A percentile compares a stretch with the other conserved stretches of the same genome.
Evolutionary conservation across 345 rosid species (phyloP).

Genomic region (Noccaea caerulescens): DNA sequence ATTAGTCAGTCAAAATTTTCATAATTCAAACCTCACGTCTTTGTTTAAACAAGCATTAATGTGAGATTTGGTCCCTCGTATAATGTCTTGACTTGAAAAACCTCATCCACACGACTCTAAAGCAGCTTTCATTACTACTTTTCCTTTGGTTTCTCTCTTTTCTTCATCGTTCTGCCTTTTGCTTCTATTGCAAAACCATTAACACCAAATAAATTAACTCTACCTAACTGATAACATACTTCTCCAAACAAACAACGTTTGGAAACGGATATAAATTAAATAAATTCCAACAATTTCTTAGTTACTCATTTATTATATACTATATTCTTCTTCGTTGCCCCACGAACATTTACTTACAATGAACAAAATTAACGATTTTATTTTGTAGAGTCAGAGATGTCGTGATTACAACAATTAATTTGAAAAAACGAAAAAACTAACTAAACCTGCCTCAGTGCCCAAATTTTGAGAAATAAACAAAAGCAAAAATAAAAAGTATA

Average conservation of each 20-base stretch:
- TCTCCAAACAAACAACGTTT: neutral
- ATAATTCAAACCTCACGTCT: neutral
- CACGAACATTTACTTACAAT: slow-evolving; percentile 4
- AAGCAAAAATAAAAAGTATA: accelerated
- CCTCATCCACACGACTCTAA: slow-evolving; percentile 1
- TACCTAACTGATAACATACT: neutral
- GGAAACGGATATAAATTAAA: neutral
- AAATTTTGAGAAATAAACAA: neutral
- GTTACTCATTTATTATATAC: neutral
- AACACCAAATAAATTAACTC: neutral
- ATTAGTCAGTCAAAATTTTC: slow-evolving; percentile 5
- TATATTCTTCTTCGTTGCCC: neutral
- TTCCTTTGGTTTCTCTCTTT: neutral
- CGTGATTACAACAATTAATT: slow-evolving; percentile 1
- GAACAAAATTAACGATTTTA: no score
- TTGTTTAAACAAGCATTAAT: neutral
- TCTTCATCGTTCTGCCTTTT: no score
- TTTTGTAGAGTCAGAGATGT: neutral
- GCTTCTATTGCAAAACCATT: no score
- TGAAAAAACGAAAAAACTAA: neutral
- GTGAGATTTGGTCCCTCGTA: neutral
- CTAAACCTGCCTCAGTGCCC: neutral
- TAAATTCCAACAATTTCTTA: neutral
- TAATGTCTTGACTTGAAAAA: neutral
- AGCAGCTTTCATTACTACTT: neutral